Percentiles rank a stretch among this genome's conserved stretches.
Conservation (phyloP, 2,329 filamentous ascomycete genomes). For the Talaromyces amestolkiae region DNA sequence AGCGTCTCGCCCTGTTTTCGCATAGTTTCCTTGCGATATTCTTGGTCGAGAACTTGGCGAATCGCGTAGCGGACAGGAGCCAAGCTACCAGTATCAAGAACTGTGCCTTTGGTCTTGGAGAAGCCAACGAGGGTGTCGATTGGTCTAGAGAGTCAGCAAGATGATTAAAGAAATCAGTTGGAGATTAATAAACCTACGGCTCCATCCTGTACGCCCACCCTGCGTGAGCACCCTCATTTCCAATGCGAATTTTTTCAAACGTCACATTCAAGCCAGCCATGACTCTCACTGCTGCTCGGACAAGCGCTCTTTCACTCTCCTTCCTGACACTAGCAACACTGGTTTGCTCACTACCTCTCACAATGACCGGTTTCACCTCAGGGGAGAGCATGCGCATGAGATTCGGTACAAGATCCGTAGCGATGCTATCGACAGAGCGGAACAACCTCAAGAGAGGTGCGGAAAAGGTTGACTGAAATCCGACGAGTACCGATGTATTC, state of each 20-base stretch:
- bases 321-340: constrained; percentile 82
- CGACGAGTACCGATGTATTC: constrained; percentile 70
- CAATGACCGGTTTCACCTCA: constrained; percentile 84
- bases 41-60: constrained; percentile 87
- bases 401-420: constrained; percentile 81
- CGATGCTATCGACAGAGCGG: constrained; percentile 72
- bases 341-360: constrained; percentile 64
- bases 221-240: constrained; percentile 60
- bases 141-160: constrained; percentile 44
- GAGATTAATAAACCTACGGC: constrained; percentile 62
- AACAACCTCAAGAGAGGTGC: constrained; percentile 73
- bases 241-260: constrained; percentile 77
- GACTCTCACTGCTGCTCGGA: constrained; percentile 73
- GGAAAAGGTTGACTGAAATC: constrained; percentile 69
- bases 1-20: constrained; percentile 65
- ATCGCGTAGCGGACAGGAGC: constrained; percentile 86
- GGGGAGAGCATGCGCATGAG: constrained; percentile 80
- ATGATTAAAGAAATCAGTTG: constrained; percentile 36
- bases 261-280: constrained; percentile 79
- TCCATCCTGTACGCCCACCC: constrained; percentile 93
- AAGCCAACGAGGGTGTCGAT: constrained; percentile 78
- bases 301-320: constrained; percentile 77
- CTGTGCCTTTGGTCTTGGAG: constrained; percentile 35
- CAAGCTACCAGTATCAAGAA: constrained; percentile 54
- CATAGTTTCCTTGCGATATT: constrained; percentile 71